phyloP scores from a whole-genome alignment of 495 filamentous ascomycete species.

The Aspergillus mulundensis region DNA sequence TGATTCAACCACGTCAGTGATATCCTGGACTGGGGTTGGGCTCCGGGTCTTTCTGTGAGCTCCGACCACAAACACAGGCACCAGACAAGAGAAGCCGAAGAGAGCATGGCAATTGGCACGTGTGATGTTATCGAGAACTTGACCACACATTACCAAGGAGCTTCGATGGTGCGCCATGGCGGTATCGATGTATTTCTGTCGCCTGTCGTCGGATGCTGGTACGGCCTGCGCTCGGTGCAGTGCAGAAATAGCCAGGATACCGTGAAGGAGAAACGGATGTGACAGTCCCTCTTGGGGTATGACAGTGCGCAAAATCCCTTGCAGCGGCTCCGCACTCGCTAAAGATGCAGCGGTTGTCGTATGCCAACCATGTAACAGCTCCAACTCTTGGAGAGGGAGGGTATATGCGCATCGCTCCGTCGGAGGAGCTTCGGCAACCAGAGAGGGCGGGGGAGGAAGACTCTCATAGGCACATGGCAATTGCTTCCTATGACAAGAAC shows the following conservation, averaged over 20 bases:
- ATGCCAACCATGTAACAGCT: slow-evolving; percentile 17
- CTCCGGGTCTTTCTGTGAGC: no score
- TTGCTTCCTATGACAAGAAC: slow-evolving; percentile 11
- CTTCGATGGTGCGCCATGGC: no score
- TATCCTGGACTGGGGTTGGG: background rate
- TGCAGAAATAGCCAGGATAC: no score
- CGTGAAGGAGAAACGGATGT: no score
- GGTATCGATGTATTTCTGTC: no score
- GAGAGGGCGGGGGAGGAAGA: background rate
- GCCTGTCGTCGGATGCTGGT: no score
- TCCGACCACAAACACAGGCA: slow-evolving; percentile 2
- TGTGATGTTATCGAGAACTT: background rate
- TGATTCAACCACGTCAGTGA: slow-evolving; percentile 9
- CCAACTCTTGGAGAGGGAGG: slow-evolving; percentile 10
- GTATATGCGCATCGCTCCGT: background rate
- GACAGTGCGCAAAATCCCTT: no score
- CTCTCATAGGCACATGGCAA: slow-evolving; percentile 9
- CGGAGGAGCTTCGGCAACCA: no score
- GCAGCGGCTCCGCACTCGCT: background rate
- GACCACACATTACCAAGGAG: no score
- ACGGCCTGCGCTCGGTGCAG: no score
- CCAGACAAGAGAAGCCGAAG: slow-evolving; percentile 15
- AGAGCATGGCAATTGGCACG: background rate
- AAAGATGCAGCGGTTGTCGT: background rate
- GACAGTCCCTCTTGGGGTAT: no score